Percentiles rank a stretch among this genome's conserved stretches.
These are phyloP conservation scores for Auxenochlorella protothecoides DNA, from an alignment of 139 green algal species.

Conservation along the genomic window DNA sequence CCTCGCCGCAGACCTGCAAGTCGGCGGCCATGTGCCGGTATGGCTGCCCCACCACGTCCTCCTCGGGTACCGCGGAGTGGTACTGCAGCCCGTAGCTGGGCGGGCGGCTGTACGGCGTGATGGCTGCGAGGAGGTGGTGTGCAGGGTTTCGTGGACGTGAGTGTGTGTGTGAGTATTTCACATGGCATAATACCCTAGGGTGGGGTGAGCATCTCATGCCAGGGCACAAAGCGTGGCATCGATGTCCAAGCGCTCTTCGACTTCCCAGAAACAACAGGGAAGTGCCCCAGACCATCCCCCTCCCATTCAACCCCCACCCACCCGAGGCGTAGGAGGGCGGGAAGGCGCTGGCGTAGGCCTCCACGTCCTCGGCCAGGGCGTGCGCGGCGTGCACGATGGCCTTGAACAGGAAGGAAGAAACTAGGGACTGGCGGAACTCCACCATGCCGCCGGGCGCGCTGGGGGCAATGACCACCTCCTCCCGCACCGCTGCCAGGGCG, in stretches of 20 bases:
- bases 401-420: constrained; percentile 80
- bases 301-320: background rate
- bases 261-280: no score
- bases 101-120: constrained; percentile 41
- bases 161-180: no score
- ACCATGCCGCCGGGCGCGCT: constrained; percentile 74
- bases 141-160: background rate
- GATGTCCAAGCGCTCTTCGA: no score
- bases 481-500: constrained; percentile 48
- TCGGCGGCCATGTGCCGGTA: constrained; percentile 78
- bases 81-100: constrained; percentile 77
- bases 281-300: background rate
- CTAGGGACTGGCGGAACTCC: constrained; percentile 79
- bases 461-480: constrained; percentile 64
- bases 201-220: no score
- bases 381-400: constrained; percentile 41
- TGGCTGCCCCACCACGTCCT: constrained; percentile 65
- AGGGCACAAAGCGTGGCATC: no score
- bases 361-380: constrained; percentile 12
- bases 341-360: constrained; percentile 9
- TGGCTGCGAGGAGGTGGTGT: constrained; percentile 20
- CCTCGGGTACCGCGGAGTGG: constrained; percentile 27
- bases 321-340: constrained; percentile 9
- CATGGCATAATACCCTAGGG: background rate
- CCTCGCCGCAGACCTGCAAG: constrained; percentile 82